Conservation (phyloP, 2,329 filamentous ascomycete genomes). For the Clarireedia homoeocarpa region DNA sequence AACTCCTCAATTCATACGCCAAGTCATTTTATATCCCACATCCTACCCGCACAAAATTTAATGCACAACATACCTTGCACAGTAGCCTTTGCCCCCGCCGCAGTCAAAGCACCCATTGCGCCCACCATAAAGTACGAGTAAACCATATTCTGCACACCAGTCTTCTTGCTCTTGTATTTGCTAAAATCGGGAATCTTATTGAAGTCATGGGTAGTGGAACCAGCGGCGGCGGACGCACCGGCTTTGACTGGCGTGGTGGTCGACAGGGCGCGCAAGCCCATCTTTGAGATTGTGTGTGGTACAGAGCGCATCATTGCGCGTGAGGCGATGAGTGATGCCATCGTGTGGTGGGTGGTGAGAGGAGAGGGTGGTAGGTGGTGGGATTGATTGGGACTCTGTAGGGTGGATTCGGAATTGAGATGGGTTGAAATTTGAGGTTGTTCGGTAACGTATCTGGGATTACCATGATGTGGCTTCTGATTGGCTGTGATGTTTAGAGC, state of each 20-base stretch:
- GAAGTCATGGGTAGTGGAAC: conserved; percentile 5
- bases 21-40: not conserved
- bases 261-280: conserved; percentile 46
- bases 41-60: not conserved
- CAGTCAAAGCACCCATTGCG: conserved; percentile 83
- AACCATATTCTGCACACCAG: conserved; percentile 68
- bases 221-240: conserved; percentile 5
- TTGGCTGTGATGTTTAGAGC: conserved; percentile 3
- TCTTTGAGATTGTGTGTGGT: conserved; percentile 28
- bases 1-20: not conserved
- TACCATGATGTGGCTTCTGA: conserved; percentile 8
- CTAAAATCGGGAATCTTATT: conserved; percentile 77
- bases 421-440: conserved; percentile 7
- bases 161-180: conserved; percentile 70
- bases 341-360: conserved; percentile 29
- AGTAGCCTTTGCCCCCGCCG: conserved; percentile 93
- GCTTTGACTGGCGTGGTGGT: conserved; percentile 30
- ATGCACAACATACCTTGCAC: conserved; percentile 72
- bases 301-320: conserved; percentile 59
- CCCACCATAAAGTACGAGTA: conserved; percentile 99
- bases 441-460: conserved; percentile 2
- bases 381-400: not conserved
- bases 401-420: conserved; percentile 7
- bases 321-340: conserved; percentile 64
- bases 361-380: conserved; percentile 1